Evolutionary conservation across 805 yeast genomes (phyloP).

Genomic region (Blastobotrys mokoenaii): DNA sequence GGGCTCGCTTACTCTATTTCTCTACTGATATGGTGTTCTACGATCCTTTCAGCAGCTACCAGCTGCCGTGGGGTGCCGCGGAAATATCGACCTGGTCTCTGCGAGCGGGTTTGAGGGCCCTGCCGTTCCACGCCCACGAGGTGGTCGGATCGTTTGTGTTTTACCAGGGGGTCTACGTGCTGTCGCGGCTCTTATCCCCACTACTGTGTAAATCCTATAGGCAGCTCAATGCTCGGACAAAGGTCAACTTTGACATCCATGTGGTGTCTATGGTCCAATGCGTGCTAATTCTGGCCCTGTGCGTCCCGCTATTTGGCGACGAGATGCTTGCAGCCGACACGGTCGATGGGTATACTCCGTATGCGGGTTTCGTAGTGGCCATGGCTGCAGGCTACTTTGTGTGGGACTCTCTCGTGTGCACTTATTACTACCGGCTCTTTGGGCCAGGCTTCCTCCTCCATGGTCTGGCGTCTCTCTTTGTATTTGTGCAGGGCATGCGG

Average conservation of each 20-base stretch:
- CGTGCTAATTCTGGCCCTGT: conserved; percentile 47
- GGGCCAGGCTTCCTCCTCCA: conserved; percentile 80
- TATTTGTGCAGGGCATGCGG: conserved; percentile 50
- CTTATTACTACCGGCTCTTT: conserved; percentile 53
- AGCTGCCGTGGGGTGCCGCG: conserved; percentile 5
- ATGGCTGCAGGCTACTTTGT: conserved; percentile 77
- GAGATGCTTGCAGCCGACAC: conserved; percentile 41
- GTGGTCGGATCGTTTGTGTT: conserved; percentile 48
- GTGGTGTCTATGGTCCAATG: conserved; percentile 83
- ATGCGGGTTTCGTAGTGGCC: conserved; percentile 64
- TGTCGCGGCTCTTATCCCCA: conserved; percentile 46
- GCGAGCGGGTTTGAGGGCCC: conserved; percentile 19
- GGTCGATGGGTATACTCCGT: conserved; percentile 64
- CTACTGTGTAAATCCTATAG: conserved; percentile 44
- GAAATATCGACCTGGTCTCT: conserved; percentile 6
- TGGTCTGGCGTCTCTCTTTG: conserved; percentile 72
- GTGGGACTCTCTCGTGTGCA: conserved; percentile 79
- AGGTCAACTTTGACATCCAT: conserved; percentile 81
- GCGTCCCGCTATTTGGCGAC: conserved; percentile 60
- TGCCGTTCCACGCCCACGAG: conserved; percentile 52
- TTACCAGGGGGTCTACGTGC: conserved; percentile 46
- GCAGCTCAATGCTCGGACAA: conserved; percentile 35
- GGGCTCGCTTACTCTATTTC: too few species aligned
- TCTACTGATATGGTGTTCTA: conserved; percentile 10
- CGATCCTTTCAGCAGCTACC: conserved; percentile 14